phyloP scores from a whole-genome alignment of 768 basidiomycete species.

The Termitomyces sp. region DNA sequence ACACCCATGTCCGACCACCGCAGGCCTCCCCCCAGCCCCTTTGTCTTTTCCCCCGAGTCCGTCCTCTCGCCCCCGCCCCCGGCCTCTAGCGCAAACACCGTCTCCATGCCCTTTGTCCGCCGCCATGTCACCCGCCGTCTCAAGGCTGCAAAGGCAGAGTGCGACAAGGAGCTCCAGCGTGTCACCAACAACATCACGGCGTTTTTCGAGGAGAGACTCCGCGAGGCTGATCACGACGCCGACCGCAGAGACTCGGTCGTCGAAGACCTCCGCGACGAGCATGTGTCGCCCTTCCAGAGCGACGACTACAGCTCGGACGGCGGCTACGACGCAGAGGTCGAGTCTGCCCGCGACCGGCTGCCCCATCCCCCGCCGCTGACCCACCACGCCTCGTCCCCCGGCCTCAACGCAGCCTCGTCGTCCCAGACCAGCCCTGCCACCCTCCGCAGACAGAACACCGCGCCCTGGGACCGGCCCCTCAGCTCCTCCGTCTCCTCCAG shows the following conservation, averaged over 20 bases:
- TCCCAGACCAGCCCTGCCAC: conserved; percentile 65
- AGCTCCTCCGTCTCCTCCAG: conserved; percentile 53
- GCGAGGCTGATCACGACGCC: conserved; percentile 67
- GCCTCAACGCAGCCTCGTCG: conserved; percentile 58
- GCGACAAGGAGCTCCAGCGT: conserved; percentile 93
- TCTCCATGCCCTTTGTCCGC: conserved; percentile 89
- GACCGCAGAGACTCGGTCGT: conserved; percentile 55
- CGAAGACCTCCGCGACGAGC: conserved; percentile 59
- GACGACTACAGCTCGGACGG: conserved; percentile 79
- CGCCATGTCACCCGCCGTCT: conserved; percentile 92
- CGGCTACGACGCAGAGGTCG: conserved; percentile 76
- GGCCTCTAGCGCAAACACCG: conserved; percentile 60
- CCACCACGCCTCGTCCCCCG: conserved; percentile 50
- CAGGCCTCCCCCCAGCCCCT: conserved; percentile 81
- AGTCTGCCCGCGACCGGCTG: conserved; percentile 40
- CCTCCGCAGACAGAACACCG: conserved; percentile 57
- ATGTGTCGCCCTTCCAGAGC: conserved; percentile 48
- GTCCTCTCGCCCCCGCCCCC: conserved; percentile 43
- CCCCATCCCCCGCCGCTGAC: conserved; percentile 37
- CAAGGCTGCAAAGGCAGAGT: conserved; percentile 90
- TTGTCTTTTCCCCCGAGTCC: conserved; percentile 69
- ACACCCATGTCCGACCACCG: conserved; percentile 38
- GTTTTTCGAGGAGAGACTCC: conserved; percentile 89
- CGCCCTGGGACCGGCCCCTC: conserved; percentile 62
- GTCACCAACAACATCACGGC: conserved; percentile 92